phyloP scores from a whole-genome alignment of 208 protist genomes.

The Vickermania ingenoplastis region DNA sequence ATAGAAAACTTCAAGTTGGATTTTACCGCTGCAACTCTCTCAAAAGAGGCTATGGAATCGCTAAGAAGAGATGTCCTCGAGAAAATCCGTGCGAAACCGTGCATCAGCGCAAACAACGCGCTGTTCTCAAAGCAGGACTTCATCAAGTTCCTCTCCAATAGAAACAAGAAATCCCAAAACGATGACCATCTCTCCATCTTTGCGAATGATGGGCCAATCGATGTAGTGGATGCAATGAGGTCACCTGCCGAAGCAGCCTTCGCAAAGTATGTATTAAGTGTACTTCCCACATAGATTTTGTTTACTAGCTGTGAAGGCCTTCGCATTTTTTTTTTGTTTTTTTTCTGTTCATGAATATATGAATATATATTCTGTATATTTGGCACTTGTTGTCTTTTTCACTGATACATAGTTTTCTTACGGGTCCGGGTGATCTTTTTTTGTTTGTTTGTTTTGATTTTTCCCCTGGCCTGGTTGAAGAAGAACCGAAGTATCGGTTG shows the following conservation, averaged over 20 bases:
- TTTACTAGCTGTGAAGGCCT: too few relatives aligned
- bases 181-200: background rate
- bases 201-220: background rate
- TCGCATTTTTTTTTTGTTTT: too few relatives aligned
- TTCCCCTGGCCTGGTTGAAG: too few relatives aligned
- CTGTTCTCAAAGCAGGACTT: conserved; percentile 9
- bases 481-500: too few relatives aligned
- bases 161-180: conserved; percentile 2
- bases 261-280: conserved; percentile 32
- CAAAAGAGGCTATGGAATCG: conserved; percentile 25
- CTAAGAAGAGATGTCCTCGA: conserved; percentile 33
- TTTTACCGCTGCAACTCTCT: conserved; percentile 44
- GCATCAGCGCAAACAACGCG: background rate
- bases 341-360: too few relatives aligned
- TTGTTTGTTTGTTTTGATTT: too few relatives aligned
- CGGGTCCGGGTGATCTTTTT: too few relatives aligned
- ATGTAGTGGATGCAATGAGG: conserved; percentile 44
- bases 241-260: conserved; percentile 62
- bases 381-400: too few relatives aligned
- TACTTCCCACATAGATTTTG: conserved; percentile 17
- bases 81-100: background rate
- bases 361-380: too few relatives aligned
- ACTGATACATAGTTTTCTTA: too few relatives aligned
- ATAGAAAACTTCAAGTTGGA: conserved; percentile 28
- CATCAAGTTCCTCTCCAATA: conserved; percentile 6